Conservation (phyloP, 129 eudicot genomes). For the Solidago caesia region DNA sequence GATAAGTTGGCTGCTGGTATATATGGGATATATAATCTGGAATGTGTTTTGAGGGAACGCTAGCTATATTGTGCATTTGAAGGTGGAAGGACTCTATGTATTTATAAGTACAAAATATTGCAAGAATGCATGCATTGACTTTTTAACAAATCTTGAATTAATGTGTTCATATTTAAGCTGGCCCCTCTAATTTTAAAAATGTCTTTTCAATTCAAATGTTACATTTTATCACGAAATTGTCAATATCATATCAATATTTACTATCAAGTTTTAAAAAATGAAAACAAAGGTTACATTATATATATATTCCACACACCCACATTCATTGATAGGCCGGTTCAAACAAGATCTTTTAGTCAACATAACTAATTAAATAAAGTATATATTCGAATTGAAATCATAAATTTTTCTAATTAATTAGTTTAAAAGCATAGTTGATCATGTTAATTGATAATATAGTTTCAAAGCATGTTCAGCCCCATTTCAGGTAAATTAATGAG, state of each 20-base stretch:
- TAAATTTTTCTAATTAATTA: too few species aligned
- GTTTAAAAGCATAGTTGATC: not conserved
- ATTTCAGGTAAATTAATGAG: conserved; percentile 23
- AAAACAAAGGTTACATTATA: too few species aligned
- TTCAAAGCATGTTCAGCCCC: conserved; percentile 13
- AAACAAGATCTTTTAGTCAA: not conserved
- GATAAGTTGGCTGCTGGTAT: too few species aligned
- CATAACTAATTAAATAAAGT: not conserved
- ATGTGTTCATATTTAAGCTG: conserved; percentile 26
- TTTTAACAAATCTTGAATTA: conserved; percentile 14
- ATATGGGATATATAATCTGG: too few species aligned
- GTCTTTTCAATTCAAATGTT: not conserved
- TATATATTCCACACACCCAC: not conserved
- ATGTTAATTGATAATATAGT: not conserved
- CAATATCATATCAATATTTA: too few species aligned
- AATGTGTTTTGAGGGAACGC: not conserved
- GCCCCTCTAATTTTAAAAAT: not conserved
- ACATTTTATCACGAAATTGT: not conserved
- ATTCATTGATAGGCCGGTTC: not conserved
- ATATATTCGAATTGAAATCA: too few species aligned
- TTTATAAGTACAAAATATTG: conserved; percentile 7
- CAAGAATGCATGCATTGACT: conserved; percentile 20
- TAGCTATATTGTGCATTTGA: not conserved
- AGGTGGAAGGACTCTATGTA: not conserved
- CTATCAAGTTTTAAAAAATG: too few species aligned